Evolutionary conservation across 23 red algal genomes (phyloP), one percentile per base, ranked within the genome.

Genomic region (Gracilariopsis chorda): DNA sequence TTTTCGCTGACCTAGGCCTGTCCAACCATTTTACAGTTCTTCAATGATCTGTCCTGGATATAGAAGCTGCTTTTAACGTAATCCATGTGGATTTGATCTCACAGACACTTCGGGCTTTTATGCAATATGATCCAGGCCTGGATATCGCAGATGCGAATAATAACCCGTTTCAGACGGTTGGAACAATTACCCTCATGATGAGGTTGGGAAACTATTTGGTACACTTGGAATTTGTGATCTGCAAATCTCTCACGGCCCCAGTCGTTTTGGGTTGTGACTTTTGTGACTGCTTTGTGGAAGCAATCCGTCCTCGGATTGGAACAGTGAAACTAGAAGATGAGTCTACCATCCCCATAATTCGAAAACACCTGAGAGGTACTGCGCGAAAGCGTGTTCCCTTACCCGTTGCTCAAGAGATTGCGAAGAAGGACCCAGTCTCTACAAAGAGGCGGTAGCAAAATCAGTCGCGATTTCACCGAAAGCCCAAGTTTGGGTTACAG

Each of bases 71-170:
- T 25, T 1, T 48, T 7, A 82, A 82, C 44, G n/a, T 14, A 16
- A 62, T 82, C 13, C n/a, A 28, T 30, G 28, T 29, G 30, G 32
- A 24, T 16, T 40, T 34, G 0, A 30, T 82, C 3, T 4, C 20
- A 2, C 12, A 57, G 25, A 34, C 32, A 25, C 19, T 14, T 40
- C 33, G 9, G 21, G 52, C 2, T 29, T 35, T 6, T 42, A 34
- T 57, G 24, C 47, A 29, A 27, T 57, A 40, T 14, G 48, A 48
- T 17, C 55, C 77, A 28, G 47, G 55, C 11, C 43, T 57, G 3
- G 77, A 82, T 23, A 82, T 57, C 36, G 33, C 34, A 16, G 49
- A 82, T 39, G 51, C 46, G 48, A 82, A 60, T 39, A 55, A 82
- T 60, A 27, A 58, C 48, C 46, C 44, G 21, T 12, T 82, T 17